Percentiles rank a stretch among this genome's conserved stretches.
Conservation (phyloP, 176 grass and related monocot genomes). For the Aechmea fasciata region DNA sequence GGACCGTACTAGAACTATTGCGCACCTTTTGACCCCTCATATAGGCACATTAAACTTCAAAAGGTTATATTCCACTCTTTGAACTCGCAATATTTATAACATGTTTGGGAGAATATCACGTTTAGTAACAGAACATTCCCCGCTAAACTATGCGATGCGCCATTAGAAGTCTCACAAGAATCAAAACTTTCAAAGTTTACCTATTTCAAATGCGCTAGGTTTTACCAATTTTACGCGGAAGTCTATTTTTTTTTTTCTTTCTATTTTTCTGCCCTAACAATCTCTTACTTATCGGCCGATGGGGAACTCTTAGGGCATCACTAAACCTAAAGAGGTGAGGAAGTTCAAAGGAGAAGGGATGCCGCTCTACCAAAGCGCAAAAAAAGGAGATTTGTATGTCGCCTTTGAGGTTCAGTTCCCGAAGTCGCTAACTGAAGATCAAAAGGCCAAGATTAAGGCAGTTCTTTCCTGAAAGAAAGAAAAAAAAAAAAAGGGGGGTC, state of each 20-base stretch:
- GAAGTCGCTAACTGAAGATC: slow-evolving; percentile 58
- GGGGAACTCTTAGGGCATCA: slow-evolving; percentile 47
- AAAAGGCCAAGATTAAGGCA: slow-evolving; percentile 82
- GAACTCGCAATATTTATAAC: background rate
- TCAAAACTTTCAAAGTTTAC: too few relatives aligned
- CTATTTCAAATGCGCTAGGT: background rate
- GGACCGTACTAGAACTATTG: too few relatives aligned
- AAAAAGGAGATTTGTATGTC: slow-evolving; percentile 75
- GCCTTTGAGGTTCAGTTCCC: slow-evolving; percentile 83
- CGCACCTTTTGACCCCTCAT: too few relatives aligned
- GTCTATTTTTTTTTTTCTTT: background rate
- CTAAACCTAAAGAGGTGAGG: slow-evolving; percentile 79
- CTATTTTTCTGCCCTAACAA: background rate
- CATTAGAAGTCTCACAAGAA: too few relatives aligned
- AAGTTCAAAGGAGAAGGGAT: slow-evolving; percentile 97
- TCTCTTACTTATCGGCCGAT: background rate
- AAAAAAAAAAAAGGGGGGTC: background rate
- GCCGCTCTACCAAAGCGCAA: slow-evolving; percentile 86
- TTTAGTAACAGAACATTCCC: too few relatives aligned
- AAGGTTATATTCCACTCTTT: too few relatives aligned
- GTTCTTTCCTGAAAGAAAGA: slow-evolving; percentile 38
- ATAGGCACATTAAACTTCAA: too few relatives aligned
- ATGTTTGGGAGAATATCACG: background rate
- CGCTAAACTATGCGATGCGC: too few relatives aligned
- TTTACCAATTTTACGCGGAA: background rate